Evolutionary conservation across 192 early-diverging fungal species (phyloP), one percentile per base, ranked within the genome.

Genomic region (Umbelopsis sp.): DNA sequence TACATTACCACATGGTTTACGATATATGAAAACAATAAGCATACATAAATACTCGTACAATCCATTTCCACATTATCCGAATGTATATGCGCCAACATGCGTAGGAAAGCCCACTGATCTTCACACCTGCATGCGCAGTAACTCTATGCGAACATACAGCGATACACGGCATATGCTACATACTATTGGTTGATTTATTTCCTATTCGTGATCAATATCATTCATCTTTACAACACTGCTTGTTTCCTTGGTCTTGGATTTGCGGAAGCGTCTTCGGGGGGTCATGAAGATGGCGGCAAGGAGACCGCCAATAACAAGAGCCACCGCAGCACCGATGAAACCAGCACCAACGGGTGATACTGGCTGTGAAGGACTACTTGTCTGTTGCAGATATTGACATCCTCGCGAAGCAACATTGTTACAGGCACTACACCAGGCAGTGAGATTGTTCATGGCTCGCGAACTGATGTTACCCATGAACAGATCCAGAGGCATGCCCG

Each of bases 311-410:
- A 46, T n/a, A 7, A 66, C 65, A 23, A 66, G 41, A 41, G 45
- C 65, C 15, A 66, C 65, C 13, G 44, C 65, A 13, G 65, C 65
- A 21, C 65, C 65, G 22, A 66, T 66, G 65, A 66, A 66, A 6
- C 65, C 65, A 66, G 65, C 65, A 25, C 65, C 65, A 46, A 66
- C 65, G 0, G 65, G 65, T 2, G 65, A 66, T 6, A 66, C 65
- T 12, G 27, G 65, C 18, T 48, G 37, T 11, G 65, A 66, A 21
- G 37, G 23, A 30, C 37, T 33, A 22, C 25, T 20, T 1, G 64
- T 25, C 2, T 18, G 18, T 20, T 12, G 18, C 1, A 66, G 18
- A 44, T 66, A 23, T 46, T 66, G 65, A n/a, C 65, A 66, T 46
- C 65, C 65, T 27, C 65, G 45, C 45, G 65, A 66, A 20, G 23